These are phyloP conservation scores for Saposhnikovia divaricata DNA, from an alignment of 129 eudicot genomes.

Conservation along the genomic window DNA sequence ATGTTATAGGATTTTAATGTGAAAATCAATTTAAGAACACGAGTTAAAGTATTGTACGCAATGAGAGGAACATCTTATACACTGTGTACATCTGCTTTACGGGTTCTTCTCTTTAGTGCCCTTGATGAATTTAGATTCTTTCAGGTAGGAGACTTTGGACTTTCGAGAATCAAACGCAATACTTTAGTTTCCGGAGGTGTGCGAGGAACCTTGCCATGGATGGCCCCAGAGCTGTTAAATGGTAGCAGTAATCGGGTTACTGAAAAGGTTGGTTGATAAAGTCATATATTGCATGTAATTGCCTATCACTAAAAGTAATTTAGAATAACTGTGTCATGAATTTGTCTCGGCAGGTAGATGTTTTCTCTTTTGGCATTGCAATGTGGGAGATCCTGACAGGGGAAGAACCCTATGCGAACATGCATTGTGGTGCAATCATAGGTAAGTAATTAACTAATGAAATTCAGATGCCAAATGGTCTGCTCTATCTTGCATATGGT, in stretches of 20 bases:
- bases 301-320: background rate
- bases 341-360: constrained; percentile 49
- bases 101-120: background rate
- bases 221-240: constrained; percentile 85
- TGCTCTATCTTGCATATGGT: background rate
- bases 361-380: constrained; percentile 82
- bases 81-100: background rate
- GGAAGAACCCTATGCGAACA: constrained; percentile 81
- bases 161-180: constrained; percentile 74
- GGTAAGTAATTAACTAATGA: constrained; percentile 29
- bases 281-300: constrained; percentile 7
- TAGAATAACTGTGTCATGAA: background rate
- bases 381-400: constrained; percentile 93
- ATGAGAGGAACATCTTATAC: background rate
- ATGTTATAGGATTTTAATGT: background rate
- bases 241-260: constrained; percentile 74
- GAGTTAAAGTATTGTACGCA: background rate
- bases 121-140: constrained; percentile 15
- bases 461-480: background rate
- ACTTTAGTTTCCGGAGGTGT: constrained; percentile 90
- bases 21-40: background rate
- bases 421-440: constrained; percentile 94
- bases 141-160: constrained; percentile 92
- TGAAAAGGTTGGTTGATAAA: constrained; percentile 47
- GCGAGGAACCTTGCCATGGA: constrained; percentile 83